Evolutionary conservation across 352 stramenopile genomes (phyloP).

Genomic region (Pythium coloratum): DNA sequence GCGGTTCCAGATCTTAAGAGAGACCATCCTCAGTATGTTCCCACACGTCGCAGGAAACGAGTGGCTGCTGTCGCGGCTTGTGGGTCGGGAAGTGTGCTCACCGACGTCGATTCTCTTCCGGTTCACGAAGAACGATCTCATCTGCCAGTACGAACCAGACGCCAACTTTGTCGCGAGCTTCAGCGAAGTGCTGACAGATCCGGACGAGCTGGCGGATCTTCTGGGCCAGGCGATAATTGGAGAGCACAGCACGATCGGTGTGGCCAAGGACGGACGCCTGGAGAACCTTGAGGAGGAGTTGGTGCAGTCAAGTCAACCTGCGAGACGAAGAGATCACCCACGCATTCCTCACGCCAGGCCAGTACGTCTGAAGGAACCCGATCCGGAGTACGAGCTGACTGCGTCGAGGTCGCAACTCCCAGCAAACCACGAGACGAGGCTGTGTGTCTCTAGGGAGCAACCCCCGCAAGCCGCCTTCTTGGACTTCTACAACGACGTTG

Average conservation of each 20-base stretch:
- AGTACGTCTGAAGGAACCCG: no score
- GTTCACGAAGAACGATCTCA: constrained; percentile 35
- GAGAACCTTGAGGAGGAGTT: constrained; percentile 7
- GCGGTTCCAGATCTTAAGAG: constrained; percentile 46
- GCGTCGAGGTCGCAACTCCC: no score
- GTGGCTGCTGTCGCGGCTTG: constrained; percentile 37
- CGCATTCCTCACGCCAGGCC: no score
- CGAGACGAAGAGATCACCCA: no score
- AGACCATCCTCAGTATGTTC: constrained; percentile 47
- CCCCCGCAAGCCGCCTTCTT: background rate
- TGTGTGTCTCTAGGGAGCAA: no score
- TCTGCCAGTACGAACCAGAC: constrained; percentile 33
- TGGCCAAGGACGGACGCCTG: constrained; percentile 12
- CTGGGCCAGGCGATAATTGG: constrained; percentile 37
- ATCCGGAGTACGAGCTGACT: no score
- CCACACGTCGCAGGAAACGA: constrained; percentile 45
- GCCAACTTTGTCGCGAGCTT: constrained; percentile 46
- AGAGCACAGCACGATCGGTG: constrained; percentile 38
- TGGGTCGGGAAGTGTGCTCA: constrained; percentile 36
- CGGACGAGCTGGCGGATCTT: constrained; percentile 31
- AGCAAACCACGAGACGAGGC: no score
- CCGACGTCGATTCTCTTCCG: constrained; percentile 34
- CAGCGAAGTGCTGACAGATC: constrained; percentile 33
- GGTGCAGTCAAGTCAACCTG: no score
- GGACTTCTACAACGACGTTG: constrained; percentile 1